phyloP scores from a whole-genome alignment of 2,329 filamentous ascomycete genomes.

The Neurospora sp. region DNA sequence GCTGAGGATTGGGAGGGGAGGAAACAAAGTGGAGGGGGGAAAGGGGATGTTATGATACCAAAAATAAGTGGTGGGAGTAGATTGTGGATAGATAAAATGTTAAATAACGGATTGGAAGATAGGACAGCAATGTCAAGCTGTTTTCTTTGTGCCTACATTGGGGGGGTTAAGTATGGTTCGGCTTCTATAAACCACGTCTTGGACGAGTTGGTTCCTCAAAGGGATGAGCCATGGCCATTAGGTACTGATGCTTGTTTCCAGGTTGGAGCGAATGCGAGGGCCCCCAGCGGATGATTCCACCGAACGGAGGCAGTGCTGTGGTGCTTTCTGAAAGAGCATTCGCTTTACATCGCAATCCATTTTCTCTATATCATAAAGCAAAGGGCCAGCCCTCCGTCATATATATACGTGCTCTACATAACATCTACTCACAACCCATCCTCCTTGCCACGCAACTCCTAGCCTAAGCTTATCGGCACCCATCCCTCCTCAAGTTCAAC shows the following conservation, averaged over 20 bases:
- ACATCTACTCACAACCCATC: background rate
- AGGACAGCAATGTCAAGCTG: background rate
- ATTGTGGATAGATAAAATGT: background rate
- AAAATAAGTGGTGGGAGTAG: background rate
- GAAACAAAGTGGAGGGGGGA: background rate
- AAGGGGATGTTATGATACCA: background rate
- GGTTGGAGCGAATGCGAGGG: background rate
- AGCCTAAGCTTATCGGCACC: background rate
- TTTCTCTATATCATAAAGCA: background rate
- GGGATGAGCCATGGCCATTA: background rate
- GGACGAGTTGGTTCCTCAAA: background rate
- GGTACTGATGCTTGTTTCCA: background rate
- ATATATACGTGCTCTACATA: background rate
- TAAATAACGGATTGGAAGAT: background rate
- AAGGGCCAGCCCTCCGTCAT: background rate
- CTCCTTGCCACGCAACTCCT: background rate
- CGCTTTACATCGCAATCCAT: background rate
- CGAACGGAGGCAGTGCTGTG: background rate
- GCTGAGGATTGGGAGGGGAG: background rate
- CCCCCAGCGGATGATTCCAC: background rate
- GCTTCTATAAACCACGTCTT: background rate
- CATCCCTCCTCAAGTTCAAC: conserved; percentile 15
- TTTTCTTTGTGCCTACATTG: background rate
- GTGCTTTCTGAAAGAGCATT: background rate
- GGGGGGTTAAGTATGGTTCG: background rate